These are phyloP conservation scores for Amanita pallidorosea DNA, from an alignment of 768 basidiomycete species.

Conservation along the genomic window DNA sequence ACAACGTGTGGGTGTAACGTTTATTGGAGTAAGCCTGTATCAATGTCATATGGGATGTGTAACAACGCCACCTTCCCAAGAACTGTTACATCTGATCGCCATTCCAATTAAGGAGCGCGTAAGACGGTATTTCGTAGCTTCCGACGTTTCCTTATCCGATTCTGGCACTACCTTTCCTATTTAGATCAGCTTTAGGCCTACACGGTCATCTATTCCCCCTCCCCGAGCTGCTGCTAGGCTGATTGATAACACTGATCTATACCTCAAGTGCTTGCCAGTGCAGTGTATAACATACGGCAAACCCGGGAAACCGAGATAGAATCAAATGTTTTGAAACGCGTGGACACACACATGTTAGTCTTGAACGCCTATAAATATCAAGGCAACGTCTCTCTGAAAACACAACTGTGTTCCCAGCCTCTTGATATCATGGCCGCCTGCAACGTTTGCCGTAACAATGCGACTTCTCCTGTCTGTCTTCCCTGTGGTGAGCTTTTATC, in stretches of 20 bases:
- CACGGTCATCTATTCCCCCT: not conserved
- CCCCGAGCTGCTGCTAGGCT: not conserved
- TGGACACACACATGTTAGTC: not conserved
- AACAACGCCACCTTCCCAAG: not conserved
- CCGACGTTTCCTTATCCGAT: not conserved
- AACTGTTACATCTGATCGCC: not conserved
- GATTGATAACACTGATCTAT: not conserved
- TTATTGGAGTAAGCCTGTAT: too few species aligned
- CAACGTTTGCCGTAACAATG: slow-evolving; percentile 47
- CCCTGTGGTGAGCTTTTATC: slow-evolving; percentile 45
- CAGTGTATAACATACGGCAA: not conserved
- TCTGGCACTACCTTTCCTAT: not conserved
- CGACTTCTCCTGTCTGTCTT: slow-evolving; percentile 44
- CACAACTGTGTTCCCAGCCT: not conserved
- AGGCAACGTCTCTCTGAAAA: not conserved
- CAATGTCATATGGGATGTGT: too few species aligned
- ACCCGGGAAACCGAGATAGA: not conserved
- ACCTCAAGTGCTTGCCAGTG: not conserved
- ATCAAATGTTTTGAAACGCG: not conserved
- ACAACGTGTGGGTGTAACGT: too few species aligned
- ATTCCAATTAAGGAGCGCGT: not conserved
- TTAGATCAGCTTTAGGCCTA: slow-evolving; percentile 8
- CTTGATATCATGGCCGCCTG: slow-evolving; percentile 34
- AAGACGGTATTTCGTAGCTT: not conserved
- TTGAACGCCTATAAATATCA: not conserved